Conservation (phyloP, 768 basidiomycete species). For the Podaxis carcinomalis region DNA sequence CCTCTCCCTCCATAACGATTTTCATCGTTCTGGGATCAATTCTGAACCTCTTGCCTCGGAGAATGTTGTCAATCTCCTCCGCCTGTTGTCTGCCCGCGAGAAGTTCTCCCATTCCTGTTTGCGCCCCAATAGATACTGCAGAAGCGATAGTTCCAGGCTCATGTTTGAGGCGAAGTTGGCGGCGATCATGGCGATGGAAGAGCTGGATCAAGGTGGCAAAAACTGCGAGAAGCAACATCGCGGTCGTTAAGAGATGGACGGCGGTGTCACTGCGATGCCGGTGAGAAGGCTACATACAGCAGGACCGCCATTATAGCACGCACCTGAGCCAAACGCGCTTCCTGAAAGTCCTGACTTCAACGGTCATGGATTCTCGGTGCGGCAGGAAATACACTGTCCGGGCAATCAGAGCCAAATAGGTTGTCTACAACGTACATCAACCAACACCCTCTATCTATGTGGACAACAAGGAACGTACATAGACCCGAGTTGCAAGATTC, state of each 20-base stretch:
- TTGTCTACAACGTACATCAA: slow-evolving; percentile 23
- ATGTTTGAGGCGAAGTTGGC: slow-evolving; percentile 39
- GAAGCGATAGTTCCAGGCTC: slow-evolving; percentile 54
- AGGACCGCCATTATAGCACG: neutral
- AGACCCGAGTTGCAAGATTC: slow-evolving; percentile 35
- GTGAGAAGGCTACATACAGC: neutral
- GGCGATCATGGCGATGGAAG: slow-evolving; percentile 41
- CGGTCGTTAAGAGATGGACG: slow-evolving; percentile 37
- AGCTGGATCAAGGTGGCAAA: slow-evolving; percentile 40
- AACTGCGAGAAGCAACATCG: slow-evolving; percentile 41
- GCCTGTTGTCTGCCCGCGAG: slow-evolving; percentile 35
- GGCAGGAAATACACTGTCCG: slow-evolving; percentile 47
- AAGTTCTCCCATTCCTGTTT: slow-evolving; percentile 43
- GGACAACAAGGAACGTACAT: slow-evolving; percentile 34
- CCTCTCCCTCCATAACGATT: slow-evolving; percentile 52
- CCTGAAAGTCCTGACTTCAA: slow-evolving; percentile 39
- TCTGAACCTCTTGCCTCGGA: slow-evolving; percentile 44
- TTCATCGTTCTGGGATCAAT: slow-evolving; percentile 45
- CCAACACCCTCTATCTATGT: neutral
- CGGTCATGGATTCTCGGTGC: slow-evolving; percentile 27
- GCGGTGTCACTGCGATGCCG: slow-evolving; percentile 30
- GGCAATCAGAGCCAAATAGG: slow-evolving; percentile 47
- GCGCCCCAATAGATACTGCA: slow-evolving; percentile 50
- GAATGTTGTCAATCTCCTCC: slow-evolving; percentile 35
- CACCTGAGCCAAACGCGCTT: slow-evolving; percentile 49